phyloP scores from a whole-genome alignment of 2,329 filamentous ascomycete genomes.

The Ophiostoma piceae region DNA sequence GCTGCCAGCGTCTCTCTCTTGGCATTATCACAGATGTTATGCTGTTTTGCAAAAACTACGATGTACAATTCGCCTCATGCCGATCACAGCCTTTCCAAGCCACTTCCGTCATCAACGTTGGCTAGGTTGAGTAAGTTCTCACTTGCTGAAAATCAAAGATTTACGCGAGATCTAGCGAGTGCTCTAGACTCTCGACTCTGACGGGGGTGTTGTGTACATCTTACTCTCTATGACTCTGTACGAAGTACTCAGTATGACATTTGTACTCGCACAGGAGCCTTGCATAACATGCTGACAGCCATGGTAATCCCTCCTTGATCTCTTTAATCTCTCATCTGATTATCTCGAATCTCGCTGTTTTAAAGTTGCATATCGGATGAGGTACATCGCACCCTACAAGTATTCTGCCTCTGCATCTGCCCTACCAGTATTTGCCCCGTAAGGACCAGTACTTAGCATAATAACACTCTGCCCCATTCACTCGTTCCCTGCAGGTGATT shows the following conservation, averaged over 20 bases:
- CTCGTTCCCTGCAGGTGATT: constrained; percentile 11
- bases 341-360: not conserved
- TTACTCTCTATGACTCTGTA: too few relatives aligned
- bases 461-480: not conserved
- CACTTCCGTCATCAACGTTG: not conserved
- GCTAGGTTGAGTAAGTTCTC: not conserved
- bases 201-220: too few relatives aligned
- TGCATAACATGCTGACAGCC: too few relatives aligned
- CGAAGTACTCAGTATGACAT: too few relatives aligned
- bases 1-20: not conserved
- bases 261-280: too few relatives aligned
- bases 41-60: not conserved
- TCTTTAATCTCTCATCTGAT: too few relatives aligned
- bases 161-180: not conserved
- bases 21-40: not conserved
- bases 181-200: not conserved
- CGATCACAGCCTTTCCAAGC: not conserved
- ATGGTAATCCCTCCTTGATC: too few relatives aligned
- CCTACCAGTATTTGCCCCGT: not conserved
- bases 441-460: not conserved
- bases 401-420: too few relatives aligned
- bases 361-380: too few relatives aligned
- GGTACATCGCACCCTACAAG: too few relatives aligned
- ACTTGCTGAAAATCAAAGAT: not conserved
- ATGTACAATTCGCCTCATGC: not conserved